A percentile compares a stretch with the other conserved stretches of the same genome.
These are phyloP conservation scores for Russula sp. DNA, from an alignment of 768 basidiomycete genomes.

Conservation along the genomic window DNA sequence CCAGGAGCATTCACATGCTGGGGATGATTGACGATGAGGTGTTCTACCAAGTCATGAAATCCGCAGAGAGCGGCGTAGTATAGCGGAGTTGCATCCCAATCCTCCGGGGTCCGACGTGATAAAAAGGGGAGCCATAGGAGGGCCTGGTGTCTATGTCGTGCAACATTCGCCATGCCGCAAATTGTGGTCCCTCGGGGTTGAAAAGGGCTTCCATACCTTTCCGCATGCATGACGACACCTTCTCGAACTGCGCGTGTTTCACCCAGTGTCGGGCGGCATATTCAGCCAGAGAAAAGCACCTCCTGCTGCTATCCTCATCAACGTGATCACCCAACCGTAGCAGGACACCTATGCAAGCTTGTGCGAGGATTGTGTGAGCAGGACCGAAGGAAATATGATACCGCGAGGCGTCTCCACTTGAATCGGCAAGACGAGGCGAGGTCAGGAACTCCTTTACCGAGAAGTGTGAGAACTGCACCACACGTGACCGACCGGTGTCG, in stretches of 20 bases:
- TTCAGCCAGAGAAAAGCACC: not conserved
- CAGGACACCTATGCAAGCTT: not conserved
- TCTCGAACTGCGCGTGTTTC: not conserved
- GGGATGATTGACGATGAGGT: not conserved
- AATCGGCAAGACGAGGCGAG: not conserved
- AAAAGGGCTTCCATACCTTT: not conserved
- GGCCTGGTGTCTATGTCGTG: not conserved
- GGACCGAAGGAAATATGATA: not conserved
- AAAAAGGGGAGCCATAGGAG: not conserved
- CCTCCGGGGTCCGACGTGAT: not conserved
- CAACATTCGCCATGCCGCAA: not conserved
- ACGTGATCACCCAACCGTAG: not conserved
- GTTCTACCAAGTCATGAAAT: not conserved
- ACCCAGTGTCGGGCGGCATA: not conserved
- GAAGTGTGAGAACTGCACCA: not conserved
- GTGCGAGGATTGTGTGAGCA: not conserved
- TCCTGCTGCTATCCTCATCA: not conserved
- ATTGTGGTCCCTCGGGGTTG: not conserved
- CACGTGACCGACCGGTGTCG: not conserved
- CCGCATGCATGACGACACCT: not conserved
- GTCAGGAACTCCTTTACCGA: not conserved
- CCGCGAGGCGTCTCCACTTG: not conserved
- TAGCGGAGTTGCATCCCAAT: not conserved
- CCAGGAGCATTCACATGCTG: not conserved
- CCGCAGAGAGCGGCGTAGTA: slow-evolving; percentile 1